phyloP scores from a whole-genome alignment of 202 grass and related monocot species.

The Panicum virgatum region DNA sequence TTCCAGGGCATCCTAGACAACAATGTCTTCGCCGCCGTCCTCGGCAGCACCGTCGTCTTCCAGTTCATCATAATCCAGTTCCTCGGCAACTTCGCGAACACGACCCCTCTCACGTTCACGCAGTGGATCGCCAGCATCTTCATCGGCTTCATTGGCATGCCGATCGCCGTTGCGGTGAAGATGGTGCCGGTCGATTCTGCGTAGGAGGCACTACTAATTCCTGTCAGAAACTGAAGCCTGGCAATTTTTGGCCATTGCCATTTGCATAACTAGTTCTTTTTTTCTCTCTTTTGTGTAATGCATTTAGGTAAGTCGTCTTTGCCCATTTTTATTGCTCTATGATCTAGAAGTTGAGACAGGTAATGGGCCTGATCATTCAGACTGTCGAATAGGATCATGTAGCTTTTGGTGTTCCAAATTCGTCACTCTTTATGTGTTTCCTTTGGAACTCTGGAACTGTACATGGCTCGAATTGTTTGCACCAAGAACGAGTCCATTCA shows the following conservation, averaged over 20 bases:
- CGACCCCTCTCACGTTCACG: constrained; percentile 57
- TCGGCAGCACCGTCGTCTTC: constrained; percentile 71
- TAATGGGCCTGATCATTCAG: constrained; percentile 7
- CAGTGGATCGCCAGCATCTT: constrained; percentile 67
- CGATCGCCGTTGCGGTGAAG: constrained; percentile 71
- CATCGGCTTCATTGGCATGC: constrained; percentile 88
- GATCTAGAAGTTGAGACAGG: constrained; percentile 29
- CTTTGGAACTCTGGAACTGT: neutral
- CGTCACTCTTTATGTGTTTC: neutral
- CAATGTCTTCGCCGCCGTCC: constrained; percentile 71
- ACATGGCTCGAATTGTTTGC: constrained; percentile 9
- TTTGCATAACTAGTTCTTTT: constrained; percentile 5
- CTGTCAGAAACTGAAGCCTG: constrained; percentile 25
- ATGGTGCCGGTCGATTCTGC: constrained; percentile 57
- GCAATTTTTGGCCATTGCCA: constrained; percentile 1
- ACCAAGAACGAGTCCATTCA: neutral
- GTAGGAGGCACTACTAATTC: constrained; percentile 35
- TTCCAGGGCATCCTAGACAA: constrained; percentile 85
- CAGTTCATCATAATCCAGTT: constrained; percentile 89
- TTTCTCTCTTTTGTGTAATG: neutral
- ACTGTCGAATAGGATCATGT: constrained; percentile 18
- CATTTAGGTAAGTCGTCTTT: constrained; percentile 22
- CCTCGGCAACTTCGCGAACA: constrained; percentile 89
- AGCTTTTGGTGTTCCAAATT: neutral
- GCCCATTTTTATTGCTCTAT: constrained; percentile 25